Evolutionary conservation across 1,139 yeast genomes (phyloP).

Genomic region (Protomyces inouyei): DNA sequence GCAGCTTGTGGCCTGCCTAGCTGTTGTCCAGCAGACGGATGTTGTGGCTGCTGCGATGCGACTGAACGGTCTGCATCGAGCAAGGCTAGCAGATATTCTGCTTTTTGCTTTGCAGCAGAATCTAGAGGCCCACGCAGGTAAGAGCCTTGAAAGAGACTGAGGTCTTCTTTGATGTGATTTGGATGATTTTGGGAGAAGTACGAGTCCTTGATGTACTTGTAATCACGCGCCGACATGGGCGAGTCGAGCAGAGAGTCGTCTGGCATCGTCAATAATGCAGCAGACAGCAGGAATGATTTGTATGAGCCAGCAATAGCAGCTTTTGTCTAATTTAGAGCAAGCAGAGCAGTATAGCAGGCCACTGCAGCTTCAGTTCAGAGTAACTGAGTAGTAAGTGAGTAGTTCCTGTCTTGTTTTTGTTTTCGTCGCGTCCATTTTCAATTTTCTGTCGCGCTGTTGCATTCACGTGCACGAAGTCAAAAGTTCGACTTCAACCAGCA

Average conservation of each 20-base stretch:
- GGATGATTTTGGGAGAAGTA: conserved; percentile 18
- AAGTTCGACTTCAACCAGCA: too few relatives aligned
- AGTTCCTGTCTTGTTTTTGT: background rate
- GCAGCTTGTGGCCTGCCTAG: conserved; percentile 8
- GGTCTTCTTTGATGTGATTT: background rate
- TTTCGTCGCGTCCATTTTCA: background rate
- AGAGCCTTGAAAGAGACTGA: background rate
- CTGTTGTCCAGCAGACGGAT: background rate
- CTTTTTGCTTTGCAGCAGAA: background rate
- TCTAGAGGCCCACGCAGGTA: background rate
- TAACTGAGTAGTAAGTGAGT: too few relatives aligned
- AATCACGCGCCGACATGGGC: conserved; percentile 4
- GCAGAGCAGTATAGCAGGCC: background rate
- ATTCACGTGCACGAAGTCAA: too few relatives aligned
- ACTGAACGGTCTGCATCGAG: background rate
- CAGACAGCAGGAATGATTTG: too few relatives aligned
- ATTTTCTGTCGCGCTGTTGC: background rate
- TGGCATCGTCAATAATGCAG: background rate
- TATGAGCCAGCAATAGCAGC: too few relatives aligned
- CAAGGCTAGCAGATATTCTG: background rate
- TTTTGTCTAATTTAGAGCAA: background rate
- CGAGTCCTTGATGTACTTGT: conserved; percentile 14
- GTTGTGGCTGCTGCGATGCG: background rate
- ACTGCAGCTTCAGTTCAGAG: too few relatives aligned
- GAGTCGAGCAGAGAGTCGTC: conserved; percentile 14